These are phyloP conservation scores for Saturnispora kantuleensis DNA, from an alignment of 805 yeast species.

Conservation along the genomic window DNA sequence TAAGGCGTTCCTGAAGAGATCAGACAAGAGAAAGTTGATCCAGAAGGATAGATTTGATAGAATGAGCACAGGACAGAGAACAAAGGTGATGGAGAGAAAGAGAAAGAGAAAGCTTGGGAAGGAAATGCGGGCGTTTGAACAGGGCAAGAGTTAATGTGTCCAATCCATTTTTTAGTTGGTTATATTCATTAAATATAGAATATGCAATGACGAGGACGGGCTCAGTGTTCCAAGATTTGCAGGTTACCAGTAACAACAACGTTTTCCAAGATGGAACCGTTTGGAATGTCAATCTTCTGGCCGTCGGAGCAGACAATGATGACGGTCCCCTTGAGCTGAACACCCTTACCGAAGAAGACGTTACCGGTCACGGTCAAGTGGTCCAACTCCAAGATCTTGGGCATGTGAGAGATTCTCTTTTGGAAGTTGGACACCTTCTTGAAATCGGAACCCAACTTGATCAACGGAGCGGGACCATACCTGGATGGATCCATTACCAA, in stretches of 20 bases:
- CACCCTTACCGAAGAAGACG: conserved; percentile 81
- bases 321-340: conserved; percentile 91
- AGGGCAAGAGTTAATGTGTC: conserved; percentile 9
- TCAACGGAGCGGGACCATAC: conserved; percentile 87
- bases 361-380: conserved; percentile 97
- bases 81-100: conserved; percentile 78
- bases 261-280: conserved; percentile 89
- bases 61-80: conserved; percentile 64
- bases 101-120: conserved; percentile 76
- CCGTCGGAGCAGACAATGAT: conserved; percentile 97
- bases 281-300: conserved; percentile 93
- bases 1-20: conserved; percentile 51
- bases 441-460: conserved; percentile 93
- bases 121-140: conserved; percentile 48
- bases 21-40: conserved; percentile 63
- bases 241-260: conserved; percentile 96
- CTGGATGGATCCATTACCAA: conserved; percentile 74
- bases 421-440: conserved; percentile 91
- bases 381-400: conserved; percentile 90
- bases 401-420: conserved; percentile 87
- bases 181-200: background rate
- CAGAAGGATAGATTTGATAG: conserved; percentile 70
- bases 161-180: background rate
- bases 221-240: conserved; percentile 81
- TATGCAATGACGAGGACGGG: background rate